Base-by-base conservation (phyloP, 1,284 basidiomycete genomes). In the Tremellales sp. region DNA sequence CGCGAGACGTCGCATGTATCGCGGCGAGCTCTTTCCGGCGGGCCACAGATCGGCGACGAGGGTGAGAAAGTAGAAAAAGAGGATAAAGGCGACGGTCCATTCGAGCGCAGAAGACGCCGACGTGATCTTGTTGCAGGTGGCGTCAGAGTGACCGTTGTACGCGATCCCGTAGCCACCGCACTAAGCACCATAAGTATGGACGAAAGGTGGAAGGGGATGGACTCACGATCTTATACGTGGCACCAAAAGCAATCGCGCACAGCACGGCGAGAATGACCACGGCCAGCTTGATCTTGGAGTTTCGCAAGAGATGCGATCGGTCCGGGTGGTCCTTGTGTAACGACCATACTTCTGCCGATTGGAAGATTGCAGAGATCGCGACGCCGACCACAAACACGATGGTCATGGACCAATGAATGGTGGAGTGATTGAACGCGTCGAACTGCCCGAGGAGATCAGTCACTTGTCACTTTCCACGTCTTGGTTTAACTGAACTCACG, bases 321-420 rank as follows among this genome's bases (percentile, higher is more conserved):
- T 77, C 70, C 4, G 70, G 69, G 54, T 77, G 68, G 46, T 74
- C 73, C 54, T 70, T 68, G 58, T 71, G 66, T 36, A 72, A 50
- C 6, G 65, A 67, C 68, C 68, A 72, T 63, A 77, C 59, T 54
- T 78, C 73, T 26, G 69, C 61, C 2, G 73, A 70, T 53, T 78
- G 77, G 60, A 74, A 74, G 36, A 75, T 65, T 26, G 76, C 76
- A 12, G 71, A 73, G 13, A 78, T 47, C 13, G 75, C 77, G 9
- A 75, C 66, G 43, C 68, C 69, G 27, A 75, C 68, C 45, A 79
- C 65, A 55, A 78, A 79, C 40, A 78, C 63, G 14, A 71, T 48
- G 0, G 77, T 74, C 68, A 76, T 73, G 24, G 60, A 57, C 76
- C 76, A 77, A 57, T 79, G 77, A 2, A 75, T 65, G 0, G 45